Evolutionary conservation across 176 grass and related monocot genomes (phyloP).

Genomic region (Alopecurus myosuroides): DNA sequence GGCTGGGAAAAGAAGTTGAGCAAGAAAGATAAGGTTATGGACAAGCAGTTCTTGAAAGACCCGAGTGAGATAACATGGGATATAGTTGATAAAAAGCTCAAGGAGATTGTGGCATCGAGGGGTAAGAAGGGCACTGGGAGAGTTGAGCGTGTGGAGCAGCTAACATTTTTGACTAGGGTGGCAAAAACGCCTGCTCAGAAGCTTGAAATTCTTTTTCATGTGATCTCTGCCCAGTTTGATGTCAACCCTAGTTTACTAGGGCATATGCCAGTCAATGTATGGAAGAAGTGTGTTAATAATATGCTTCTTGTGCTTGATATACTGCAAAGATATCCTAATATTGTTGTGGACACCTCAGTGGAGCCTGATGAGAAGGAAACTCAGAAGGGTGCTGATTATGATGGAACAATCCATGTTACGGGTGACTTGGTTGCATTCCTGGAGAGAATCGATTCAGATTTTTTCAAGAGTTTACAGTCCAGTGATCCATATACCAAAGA

Average conservation of each 20-base stretch:
- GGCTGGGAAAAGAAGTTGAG: constrained; percentile 40
- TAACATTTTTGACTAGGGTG: constrained; percentile 80
- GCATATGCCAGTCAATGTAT: constrained; percentile 88
- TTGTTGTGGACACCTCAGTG: constrained; percentile 69
- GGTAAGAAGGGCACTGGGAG: constrained; percentile 93
- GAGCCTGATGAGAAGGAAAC: constrained; percentile 84
- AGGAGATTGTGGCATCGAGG: constrained; percentile 86
- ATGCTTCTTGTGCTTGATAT: constrained; percentile 92
- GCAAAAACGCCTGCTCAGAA: constrained; percentile 98
- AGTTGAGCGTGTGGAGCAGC: constrained; percentile 90
- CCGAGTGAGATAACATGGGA: constrained; percentile 98
- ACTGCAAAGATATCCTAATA: constrained; percentile 85
- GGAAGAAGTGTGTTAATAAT: constrained; percentile 91
- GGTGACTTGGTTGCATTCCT: constrained; percentile 90
- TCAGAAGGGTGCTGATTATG: constrained; percentile 66
- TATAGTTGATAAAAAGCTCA: constrained; percentile 82
- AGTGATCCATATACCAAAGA: constrained; percentile 87
- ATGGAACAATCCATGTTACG: constrained; percentile 62
- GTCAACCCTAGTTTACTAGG: constrained; percentile 94
- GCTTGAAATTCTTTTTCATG: constrained; percentile 83
- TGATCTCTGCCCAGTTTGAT: constrained; percentile 96
- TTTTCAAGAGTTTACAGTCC: constrained; percentile 84
- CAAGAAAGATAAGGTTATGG: constrained; percentile 79
- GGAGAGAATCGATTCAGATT: constrained; percentile 87
- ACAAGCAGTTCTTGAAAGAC: constrained; percentile 86